Base-by-base conservation (phyloP, 2,329 filamentous ascomycete genomes). In the Reticulascus tulasneorum region DNA sequence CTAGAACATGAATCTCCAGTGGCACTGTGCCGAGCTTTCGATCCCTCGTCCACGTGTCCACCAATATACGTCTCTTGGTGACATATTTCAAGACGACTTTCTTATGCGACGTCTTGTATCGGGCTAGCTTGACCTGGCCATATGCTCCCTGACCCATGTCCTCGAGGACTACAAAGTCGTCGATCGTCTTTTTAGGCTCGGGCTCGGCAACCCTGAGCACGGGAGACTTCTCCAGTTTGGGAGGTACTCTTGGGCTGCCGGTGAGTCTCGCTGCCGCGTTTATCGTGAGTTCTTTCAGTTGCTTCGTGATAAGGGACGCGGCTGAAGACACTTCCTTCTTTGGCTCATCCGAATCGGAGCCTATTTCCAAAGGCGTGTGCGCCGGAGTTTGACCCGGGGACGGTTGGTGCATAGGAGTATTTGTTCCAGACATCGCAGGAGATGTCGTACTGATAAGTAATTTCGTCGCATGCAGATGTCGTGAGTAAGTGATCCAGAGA, bases 131-230 rank as follows among this genome's bases (percentile, higher is more conserved):
- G 40, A 98, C 93, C 62, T 98, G 91, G 3, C 93, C 93, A 56
- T 98, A 98, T 2, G 93, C 93, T 25, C 93, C 93, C 63, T 96
- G 89, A 5, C 93, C 93, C 91, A 98, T 97, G 42, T 98, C 93
- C 62, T 98, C 93, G 10, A 98, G 69, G 42, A 98, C 91, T 26
- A 82, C 74, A 58, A 95, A 98, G 56, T 96, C 89, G 35, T 84
- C 73, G 46, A 98, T 97, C 1, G 78, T 82, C 62, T 93, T 93
- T 65, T 94, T 96, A 19, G 40, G 40, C 48, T 69, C 55, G 10
- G 65, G 51, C 30, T 66, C 58, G 11, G 54, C 49, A 8, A 53
- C 56, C 49, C 68, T 42, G 46, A 65, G 49, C 2, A 51, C 53
- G 5, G 63, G 41, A 9, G 58, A 42, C 37, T 57, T 55, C 24